phyloP scores from a whole-genome alignment of 129 eudicot species.

The Daucus carota region DH1_v3.0 NC_030386.2:29824001-29824500 shows the following conservation, averaged over 20 bases:
- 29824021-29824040: slow-evolving; percentile 29
- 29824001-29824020: slow-evolving; percentile 45
- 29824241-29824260: slow-evolving; percentile 14
- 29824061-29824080: slow-evolving; percentile 22
- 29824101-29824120: neutral
- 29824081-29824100: slow-evolving; percentile 8
- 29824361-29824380: slow-evolving; percentile 92
- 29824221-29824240: slow-evolving; percentile 5
- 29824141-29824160: slow-evolving; percentile 32
- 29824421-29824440: slow-evolving; percentile 78
- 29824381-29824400: slow-evolving; percentile 88
- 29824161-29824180: slow-evolving; percentile 19
- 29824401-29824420: slow-evolving; percentile 61
- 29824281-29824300: slow-evolving; percentile 84
- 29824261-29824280: slow-evolving; percentile 40
- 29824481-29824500: slow-evolving; percentile 95
- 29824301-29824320: slow-evolving; percentile 76
- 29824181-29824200: neutral
- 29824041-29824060: slow-evolving; percentile 13
- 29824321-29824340: slow-evolving; percentile 77
- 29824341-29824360: slow-evolving; percentile 86
- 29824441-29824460: slow-evolving; percentile 82
- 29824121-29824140: slow-evolving; percentile 38
- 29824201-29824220: neutral
- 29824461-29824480: slow-evolving; percentile 89